These are phyloP conservation scores for Tubosaeta sp. DNA, from an alignment of 768 basidiomycete genomes.

Conservation along the genomic window DNA sequence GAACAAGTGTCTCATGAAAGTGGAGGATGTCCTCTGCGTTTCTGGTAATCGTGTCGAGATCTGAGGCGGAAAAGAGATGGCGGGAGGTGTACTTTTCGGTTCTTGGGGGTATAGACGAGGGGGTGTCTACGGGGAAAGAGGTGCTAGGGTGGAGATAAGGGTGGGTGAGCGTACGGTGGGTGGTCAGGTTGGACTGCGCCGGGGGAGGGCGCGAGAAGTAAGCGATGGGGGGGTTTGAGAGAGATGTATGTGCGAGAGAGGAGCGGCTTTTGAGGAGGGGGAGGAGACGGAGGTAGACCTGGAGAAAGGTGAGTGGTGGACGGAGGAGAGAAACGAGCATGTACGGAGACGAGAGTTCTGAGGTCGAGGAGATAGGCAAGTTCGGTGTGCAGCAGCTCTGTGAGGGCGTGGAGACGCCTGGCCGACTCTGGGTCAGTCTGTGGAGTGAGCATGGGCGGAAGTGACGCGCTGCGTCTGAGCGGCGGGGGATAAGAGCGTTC, in stretches of 20 bases:
- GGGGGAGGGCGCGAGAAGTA: slow-evolving; percentile 36
- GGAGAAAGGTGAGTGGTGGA: background rate
- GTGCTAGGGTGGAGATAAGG: slow-evolving; percentile 29
- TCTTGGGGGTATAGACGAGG: slow-evolving; percentile 10
- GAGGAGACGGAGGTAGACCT: slow-evolving; percentile 66
- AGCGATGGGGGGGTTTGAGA: slow-evolving; percentile 26
- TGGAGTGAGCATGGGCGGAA: slow-evolving; percentile 32
- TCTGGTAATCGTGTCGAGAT: slow-evolving; percentile 56
- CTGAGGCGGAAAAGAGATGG: slow-evolving; percentile 52
- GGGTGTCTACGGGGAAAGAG: slow-evolving; percentile 6
- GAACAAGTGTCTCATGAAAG: slow-evolving; percentile 65
- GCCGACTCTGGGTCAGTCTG: slow-evolving; percentile 33
- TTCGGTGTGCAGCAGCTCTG: slow-evolving; percentile 85
- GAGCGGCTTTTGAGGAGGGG: slow-evolving; percentile 40
- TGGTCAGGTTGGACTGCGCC: slow-evolving; percentile 38
- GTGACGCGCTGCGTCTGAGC: slow-evolving; percentile 38
- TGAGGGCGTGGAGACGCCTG: slow-evolving; percentile 67
- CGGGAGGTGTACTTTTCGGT: slow-evolving; percentile 36
- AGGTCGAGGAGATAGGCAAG: slow-evolving; percentile 77
- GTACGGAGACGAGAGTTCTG: slow-evolving; percentile 68
- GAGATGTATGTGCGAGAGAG: slow-evolving; percentile 18
- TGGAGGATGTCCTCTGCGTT: slow-evolving; percentile 66
- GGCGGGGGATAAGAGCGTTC: background rate
- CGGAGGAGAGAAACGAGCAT: slow-evolving; percentile 18
- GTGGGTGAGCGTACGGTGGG: slow-evolving; percentile 43